Conservation (phyloP, 352 stramenopile species). For the Pythium dissotocum region DNA sequence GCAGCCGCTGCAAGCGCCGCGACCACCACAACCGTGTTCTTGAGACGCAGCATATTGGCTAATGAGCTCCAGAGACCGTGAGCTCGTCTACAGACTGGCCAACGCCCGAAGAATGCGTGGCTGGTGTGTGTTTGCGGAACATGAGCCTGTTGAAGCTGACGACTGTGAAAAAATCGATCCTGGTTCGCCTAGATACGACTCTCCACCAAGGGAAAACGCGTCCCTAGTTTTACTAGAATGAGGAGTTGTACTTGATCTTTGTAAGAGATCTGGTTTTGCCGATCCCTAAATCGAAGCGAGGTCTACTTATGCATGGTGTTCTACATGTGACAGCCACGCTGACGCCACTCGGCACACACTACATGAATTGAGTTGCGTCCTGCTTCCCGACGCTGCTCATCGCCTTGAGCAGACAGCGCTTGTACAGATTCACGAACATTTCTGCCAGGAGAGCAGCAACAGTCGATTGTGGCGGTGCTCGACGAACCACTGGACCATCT, state of each 20-base stretch:
- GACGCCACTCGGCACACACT: neutral
- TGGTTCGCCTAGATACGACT: neutral
- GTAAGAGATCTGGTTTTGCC: conserved; percentile 3
- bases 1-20: conserved; percentile 10
- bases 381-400: no score
- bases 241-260: conserved; percentile 9
- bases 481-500: no score
- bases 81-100: neutral
- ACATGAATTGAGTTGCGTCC: no score
- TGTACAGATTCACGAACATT: no score
- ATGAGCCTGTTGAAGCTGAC: neutral
- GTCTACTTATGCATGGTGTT: neutral
- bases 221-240: neutral
- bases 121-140: conserved; percentile 1
- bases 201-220: neutral
- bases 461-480: no score
- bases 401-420: no score
- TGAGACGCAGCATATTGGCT: neutral
- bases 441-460: no score
- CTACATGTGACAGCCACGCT: conserved; percentile 1
- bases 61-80: neutral
- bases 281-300: neutral
- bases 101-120: neutral
- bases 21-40: conserved; percentile 5
- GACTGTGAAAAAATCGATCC: neutral